phyloP scores from a whole-genome alignment of 805 yeast genomes.

The Kodamaea kakaduensis region DNA sequence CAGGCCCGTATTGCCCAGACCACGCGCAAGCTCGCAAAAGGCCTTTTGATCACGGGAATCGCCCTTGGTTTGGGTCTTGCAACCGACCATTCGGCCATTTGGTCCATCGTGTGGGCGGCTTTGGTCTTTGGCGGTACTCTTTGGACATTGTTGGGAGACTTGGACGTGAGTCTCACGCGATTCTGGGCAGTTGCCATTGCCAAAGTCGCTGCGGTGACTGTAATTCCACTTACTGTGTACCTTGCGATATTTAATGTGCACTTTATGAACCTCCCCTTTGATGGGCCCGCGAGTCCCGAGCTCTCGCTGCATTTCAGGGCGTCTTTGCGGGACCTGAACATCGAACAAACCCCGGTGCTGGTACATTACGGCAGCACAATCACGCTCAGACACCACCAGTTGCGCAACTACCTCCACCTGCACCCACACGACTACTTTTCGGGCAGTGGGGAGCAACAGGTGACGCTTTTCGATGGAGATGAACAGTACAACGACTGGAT shows the following conservation, averaged over 20 bases:
- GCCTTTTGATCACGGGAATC: constrained; percentile 46
- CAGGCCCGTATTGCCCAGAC: constrained; percentile 48
- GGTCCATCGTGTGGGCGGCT: constrained; percentile 64
- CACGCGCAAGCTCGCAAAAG: constrained; percentile 48
- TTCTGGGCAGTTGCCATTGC: constrained; percentile 23
- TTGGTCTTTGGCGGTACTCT: constrained; percentile 43
- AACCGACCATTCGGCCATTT: constrained; percentile 68
- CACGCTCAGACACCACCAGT: constrained; percentile 62
- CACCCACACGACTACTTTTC: constrained; percentile 58
- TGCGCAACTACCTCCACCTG: constrained; percentile 80
- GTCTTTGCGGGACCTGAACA: constrained; percentile 43
- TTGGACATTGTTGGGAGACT: constrained; percentile 73
- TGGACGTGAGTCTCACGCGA: constrained; percentile 37
- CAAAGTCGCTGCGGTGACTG: constrained; percentile 35
- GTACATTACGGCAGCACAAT: constrained; percentile 71
- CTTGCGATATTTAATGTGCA: constrained; percentile 54
- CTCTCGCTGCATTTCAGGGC: constrained; percentile 69
- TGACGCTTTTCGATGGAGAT: constrained; percentile 62
- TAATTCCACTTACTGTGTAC: constrained; percentile 61
- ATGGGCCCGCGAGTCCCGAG: constrained; percentile 58
- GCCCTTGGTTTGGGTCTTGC: constrained; percentile 54
- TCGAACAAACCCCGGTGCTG: constrained; percentile 49
- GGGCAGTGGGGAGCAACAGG: constrained; percentile 75
- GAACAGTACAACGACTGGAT: constrained; percentile 75
- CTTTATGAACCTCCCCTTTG: constrained; percentile 41